These are phyloP conservation scores for Calamus simplicifolius DNA, from an alignment of 176 grass and related monocot genomes.

Conservation along the genomic window DNA sequence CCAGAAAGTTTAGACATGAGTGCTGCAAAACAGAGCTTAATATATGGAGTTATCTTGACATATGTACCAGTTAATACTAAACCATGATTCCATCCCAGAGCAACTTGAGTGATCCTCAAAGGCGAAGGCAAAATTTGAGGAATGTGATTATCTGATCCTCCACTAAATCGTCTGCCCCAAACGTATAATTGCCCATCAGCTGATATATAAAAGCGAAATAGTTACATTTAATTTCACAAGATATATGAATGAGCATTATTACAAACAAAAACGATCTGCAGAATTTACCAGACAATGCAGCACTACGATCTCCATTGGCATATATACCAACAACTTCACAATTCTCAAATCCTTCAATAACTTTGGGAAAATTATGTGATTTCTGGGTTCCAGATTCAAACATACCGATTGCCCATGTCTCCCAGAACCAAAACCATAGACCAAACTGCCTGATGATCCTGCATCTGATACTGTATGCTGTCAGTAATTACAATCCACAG, in stretches of 20 bases:
- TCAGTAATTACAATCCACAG: too few species aligned
- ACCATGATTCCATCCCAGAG: slow-evolving; percentile 95
- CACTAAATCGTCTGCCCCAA: slow-evolving; percentile 74
- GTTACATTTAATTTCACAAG: not conserved
- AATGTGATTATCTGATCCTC: slow-evolving; percentile 34
- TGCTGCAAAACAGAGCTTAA: not conserved
- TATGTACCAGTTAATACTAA: slow-evolving; percentile 60
- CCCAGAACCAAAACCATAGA: slow-evolving; percentile 81
- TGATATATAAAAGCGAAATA: slow-evolving; percentile 17
- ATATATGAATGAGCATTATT: slow-evolving; percentile 10
- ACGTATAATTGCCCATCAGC: slow-evolving; percentile 70
- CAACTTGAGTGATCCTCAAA: slow-evolving; percentile 53
- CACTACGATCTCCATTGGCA: slow-evolving; percentile 92
- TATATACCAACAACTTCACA: slow-evolving; percentile 47
- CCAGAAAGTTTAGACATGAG: not conserved
- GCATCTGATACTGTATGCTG: not conserved
- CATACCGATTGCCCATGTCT: slow-evolving; percentile 76
- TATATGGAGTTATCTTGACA: not conserved
- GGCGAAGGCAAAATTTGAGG: slow-evolving; percentile 36
- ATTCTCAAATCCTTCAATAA: slow-evolving; percentile 57
- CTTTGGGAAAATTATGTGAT: slow-evolving; percentile 48
- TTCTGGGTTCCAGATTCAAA: slow-evolving; percentile 31
- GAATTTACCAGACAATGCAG: slow-evolving; percentile 67
- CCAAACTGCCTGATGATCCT: slow-evolving; percentile 34
- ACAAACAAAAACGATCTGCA: slow-evolving; percentile 5